Base-by-base conservation (phyloP, 139 green algal genomes). In the Picochlorum sp. region DNA sequence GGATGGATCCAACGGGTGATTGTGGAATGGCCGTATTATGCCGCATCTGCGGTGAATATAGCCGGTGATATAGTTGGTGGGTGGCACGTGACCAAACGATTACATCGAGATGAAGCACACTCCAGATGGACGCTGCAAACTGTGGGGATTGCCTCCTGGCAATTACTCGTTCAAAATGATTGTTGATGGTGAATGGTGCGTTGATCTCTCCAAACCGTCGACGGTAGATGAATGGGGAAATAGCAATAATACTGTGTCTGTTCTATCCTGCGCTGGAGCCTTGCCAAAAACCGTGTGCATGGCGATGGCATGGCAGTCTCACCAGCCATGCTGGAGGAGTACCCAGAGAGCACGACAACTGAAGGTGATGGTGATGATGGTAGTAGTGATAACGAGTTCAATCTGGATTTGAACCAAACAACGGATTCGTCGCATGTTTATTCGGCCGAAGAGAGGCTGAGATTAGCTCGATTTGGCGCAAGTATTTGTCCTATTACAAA, bases 11-110 rank as follows among this genome's bases (percentile, higher is more conserved):
- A 51, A 21, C 45, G 62, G 14, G 76, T 82, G 21, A 69, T 38
- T 60, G 63, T 92, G 50, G 71, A 65, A 4, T 92, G 86, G 86
- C 83, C 76, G 5, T 89, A 91, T 54, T 80, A 79, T 15, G 86
- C 81, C 1, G 49, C 80, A n/a, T 67, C 62, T 23, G 47, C 47
- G 11, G 84, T 86, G 21, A 66, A 82, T 52, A 76, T 88, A 50
- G 81, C 80, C 23, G 86, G 86, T 1, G 85, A 92, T 9, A 61
- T 85, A 47, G 79, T 90, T 45, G 86, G 82, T 23, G 79, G 86
- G 45, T 92, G 86, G 86, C 59, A 73, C 2, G 62, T 70, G 37
- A 64, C 66, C 16, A 72, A 82, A 15, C 69, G 80, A 1, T 76
- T 90, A 47, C 26, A 23, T 37, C 56, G 78, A 62, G 61, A 78